Percentiles rank a stretch among this genome's conserved stretches.
Conservation (phyloP, 441 rosid genomes). For the Biscutella laevigata region DNA sequence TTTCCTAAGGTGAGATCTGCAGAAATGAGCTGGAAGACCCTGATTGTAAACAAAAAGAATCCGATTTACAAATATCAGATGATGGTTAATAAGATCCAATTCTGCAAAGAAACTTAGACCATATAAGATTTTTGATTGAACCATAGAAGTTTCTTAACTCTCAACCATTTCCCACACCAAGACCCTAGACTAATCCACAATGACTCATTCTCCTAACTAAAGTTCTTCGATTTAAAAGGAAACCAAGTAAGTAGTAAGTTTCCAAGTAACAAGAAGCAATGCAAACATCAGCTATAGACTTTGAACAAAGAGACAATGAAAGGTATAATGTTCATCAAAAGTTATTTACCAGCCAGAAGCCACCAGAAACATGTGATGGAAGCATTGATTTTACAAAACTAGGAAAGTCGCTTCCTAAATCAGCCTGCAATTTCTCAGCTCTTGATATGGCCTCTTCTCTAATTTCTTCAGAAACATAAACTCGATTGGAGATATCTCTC, state of each 20-base stretch:
- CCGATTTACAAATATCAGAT: neutral
- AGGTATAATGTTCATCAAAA: neutral
- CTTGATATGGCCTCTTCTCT: constrained; percentile 42
- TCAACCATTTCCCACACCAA: neutral
- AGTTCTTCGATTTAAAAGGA: neutral
- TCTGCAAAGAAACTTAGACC: no score
- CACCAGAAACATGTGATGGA: constrained; percentile 61
- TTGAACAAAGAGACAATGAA: neutral
- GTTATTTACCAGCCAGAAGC: constrained; percentile 65
- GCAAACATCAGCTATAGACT: neutral
- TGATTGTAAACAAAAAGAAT: constrained; percentile 14
- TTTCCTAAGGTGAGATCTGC: constrained; percentile 39
- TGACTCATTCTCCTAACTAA: no score
- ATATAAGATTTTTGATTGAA: neutral
- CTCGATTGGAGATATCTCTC: constrained; percentile 43
- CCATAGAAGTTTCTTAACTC: neutral
- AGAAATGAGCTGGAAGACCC: constrained; percentile 58
- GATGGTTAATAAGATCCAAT: neutral
- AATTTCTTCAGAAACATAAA: constrained; percentile 48
- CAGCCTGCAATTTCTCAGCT: constrained; percentile 48
- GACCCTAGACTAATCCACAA: neutral
- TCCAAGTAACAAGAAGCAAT: neutral
- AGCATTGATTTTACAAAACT: constrained; percentile 55
- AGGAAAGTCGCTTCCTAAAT: constrained; percentile 36
- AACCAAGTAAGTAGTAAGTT: neutral